phyloP scores from a whole-genome alignment of 768 basidiomycete species.

The Chalciporus pseudorubinellus region DNA sequence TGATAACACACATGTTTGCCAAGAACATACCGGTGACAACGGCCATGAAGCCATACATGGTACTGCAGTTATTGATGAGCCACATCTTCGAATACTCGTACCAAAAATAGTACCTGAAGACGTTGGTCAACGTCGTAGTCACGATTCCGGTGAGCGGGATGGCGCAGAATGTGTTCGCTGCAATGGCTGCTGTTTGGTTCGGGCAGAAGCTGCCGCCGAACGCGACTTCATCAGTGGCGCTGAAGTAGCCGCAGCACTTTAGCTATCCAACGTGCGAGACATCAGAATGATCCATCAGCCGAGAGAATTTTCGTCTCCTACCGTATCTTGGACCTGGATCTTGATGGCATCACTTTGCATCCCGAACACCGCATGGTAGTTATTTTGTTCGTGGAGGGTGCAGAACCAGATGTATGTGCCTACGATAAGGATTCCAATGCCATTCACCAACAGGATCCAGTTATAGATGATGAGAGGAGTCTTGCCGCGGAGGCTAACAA shows the following conservation, averaged over 20 bases:
- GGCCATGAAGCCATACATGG: constrained; percentile 82
- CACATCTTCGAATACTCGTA: not conserved
- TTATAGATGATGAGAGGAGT: constrained; percentile 73
- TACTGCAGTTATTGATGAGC: constrained; percentile 32
- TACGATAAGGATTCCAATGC: constrained; percentile 55
- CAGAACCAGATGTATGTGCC: constrained; percentile 82
- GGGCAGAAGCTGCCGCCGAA: constrained; percentile 64
- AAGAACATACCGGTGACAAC: constrained; percentile 73
- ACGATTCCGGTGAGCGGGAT: constrained; percentile 63
- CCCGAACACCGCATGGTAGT: constrained; percentile 62
- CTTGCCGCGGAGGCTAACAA: constrained; percentile 67
- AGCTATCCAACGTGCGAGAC: constrained; percentile 45
- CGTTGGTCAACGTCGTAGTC: constrained; percentile 71
- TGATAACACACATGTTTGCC: constrained; percentile 83
- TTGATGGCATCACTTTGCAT: constrained; percentile 44
- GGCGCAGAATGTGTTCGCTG: constrained; percentile 61
- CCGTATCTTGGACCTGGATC: constrained; percentile 69
- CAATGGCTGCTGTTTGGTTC: constrained; percentile 36
- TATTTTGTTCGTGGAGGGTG: constrained; percentile 67
- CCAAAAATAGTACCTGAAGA: constrained; percentile 62
- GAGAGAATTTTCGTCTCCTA: constrained; percentile 23
- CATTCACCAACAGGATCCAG: constrained; percentile 67
- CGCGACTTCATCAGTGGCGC: constrained; percentile 54
- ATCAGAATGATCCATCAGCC: not conserved
- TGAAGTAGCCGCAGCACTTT: constrained; percentile 84